A percentile compares a stretch with the other conserved stretches of the same genome.
phyloP scores from a whole-genome alignment of 768 basidiomycete genomes.

The Lentinula guzmanii region DNA sequence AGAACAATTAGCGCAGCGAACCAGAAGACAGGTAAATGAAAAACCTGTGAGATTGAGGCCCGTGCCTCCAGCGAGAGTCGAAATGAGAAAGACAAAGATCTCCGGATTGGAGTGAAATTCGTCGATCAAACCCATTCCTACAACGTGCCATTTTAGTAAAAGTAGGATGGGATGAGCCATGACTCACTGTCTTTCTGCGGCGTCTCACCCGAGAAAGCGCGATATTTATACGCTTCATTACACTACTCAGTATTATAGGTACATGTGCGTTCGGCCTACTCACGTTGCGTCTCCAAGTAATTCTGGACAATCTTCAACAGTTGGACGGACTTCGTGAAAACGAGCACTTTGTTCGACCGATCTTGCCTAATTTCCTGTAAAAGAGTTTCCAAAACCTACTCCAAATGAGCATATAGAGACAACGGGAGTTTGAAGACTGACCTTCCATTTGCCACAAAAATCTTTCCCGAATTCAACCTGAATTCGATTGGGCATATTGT shows the following conservation, averaged over 20 bases:
- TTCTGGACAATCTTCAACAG: conserved; percentile 80
- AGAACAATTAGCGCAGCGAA: background rate
- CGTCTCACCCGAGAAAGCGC: conserved; percentile 2
- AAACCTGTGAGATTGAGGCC: conserved; percentile 76
- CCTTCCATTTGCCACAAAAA: conserved; percentile 82
- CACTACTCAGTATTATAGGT: background rate
- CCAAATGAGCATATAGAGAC: background rate
- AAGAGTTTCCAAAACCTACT: conserved; percentile 61
- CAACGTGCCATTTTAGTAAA: background rate
- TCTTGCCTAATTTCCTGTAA: conserved; percentile 65
- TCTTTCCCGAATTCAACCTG: conserved; percentile 56
- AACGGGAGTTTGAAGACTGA: conserved; percentile 5
- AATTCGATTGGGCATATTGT: conserved; percentile 50
- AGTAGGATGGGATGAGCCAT: background rate
- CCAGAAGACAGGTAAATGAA: background rate
- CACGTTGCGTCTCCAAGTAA: conserved; percentile 57
- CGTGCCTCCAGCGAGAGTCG: conserved; percentile 87
- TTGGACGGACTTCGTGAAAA: conserved; percentile 93
- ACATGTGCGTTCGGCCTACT: background rate
- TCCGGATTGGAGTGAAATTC: conserved; percentile 69
- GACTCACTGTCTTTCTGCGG: conserved; percentile 4
- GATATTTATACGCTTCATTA: background rate
- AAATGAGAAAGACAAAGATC: conserved; percentile 80
- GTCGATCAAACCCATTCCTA: conserved; percentile 87
- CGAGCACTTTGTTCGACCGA: conserved; percentile 75